Percentiles rank a stretch among this genome's conserved stretches.
phyloP scores from a whole-genome alignment of 2,329 filamentous ascomycete species.

The Epichloe festucae region DNA sequence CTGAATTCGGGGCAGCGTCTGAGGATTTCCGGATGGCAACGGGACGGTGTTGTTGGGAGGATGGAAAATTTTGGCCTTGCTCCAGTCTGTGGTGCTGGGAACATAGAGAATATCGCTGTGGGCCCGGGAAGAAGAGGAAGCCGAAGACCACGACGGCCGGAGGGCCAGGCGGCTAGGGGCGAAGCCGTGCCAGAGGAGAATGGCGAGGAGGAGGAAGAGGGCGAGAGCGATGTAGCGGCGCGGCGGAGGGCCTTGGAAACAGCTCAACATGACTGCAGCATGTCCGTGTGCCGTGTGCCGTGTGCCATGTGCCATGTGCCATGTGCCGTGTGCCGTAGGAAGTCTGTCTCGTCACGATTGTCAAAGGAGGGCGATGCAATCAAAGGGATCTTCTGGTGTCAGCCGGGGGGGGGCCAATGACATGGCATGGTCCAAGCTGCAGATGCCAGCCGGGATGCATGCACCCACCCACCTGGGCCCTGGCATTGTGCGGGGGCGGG shows the following conservation, averaged over 20 bases:
- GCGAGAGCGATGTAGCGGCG: conserved; percentile 21
- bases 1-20: conserved; percentile 31
- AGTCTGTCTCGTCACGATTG: no score
- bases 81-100: conserved; percentile 27
- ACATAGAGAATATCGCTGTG: conserved; percentile 18
- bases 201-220: conserved; percentile 14
- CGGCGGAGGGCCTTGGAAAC: conserved; percentile 18
- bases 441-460: no score
- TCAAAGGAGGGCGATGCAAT: no score
- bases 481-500: no score
- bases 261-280: conserved; percentile 15
- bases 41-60: conserved; percentile 19
- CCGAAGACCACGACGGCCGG: background rate
- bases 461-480: no score
- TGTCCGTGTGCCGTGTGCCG: background rate
- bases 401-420: no score
- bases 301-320: no score
- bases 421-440: no score
- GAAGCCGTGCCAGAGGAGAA: conserved; percentile 17
- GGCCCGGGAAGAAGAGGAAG: conserved; percentile 1
- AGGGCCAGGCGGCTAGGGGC: conserved; percentile 7
- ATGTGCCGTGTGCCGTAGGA: no score
- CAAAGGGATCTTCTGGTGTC: no score
- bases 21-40: conserved; percentile 23
- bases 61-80: conserved; percentile 18